These are phyloP conservation scores for Collariella sp. DNA, from an alignment of 495 filamentous ascomycete genomes.

Conservation along the genomic window DNA sequence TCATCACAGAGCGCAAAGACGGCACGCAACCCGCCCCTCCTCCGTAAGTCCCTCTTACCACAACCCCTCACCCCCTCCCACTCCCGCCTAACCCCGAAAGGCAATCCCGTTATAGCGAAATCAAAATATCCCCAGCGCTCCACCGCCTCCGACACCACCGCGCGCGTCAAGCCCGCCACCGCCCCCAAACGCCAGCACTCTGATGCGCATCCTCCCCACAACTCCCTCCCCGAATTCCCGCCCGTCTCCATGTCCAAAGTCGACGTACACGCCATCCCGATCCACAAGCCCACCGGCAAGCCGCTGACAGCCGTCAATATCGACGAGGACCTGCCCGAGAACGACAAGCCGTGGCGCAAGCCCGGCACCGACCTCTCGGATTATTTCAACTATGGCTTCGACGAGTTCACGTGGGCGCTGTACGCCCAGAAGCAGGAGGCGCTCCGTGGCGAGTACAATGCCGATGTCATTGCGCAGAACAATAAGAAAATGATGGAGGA, in stretches of 20 bases:
- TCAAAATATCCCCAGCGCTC: conserved; percentile 60
- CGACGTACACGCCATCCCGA: conserved; percentile 74
- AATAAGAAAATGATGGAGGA: conserved; percentile 83
- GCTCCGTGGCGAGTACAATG: conserved; percentile 57
- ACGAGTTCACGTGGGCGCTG: conserved; percentile 96
- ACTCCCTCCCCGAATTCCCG: conserved; percentile 32
- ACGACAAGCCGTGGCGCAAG: conserved; percentile 90
- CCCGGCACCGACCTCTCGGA: conserved; percentile 93
- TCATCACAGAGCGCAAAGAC: conserved; percentile 82
- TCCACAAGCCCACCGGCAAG: conserved; percentile 64
- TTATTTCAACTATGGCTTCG: conserved; percentile 99
- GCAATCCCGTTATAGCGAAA: conserved; percentile 49
- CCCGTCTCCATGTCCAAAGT: conserved; percentile 65
- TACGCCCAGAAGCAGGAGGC: conserved; percentile 85
- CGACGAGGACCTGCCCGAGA: conserved; percentile 64
- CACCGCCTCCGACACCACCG: conserved; percentile 38
- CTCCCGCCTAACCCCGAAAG: conserved; percentile 17
- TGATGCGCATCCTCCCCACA: conserved; percentile 14
- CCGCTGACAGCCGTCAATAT: conserved; percentile 78
- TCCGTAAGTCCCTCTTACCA: conserved; percentile 38
- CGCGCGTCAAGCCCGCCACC: not conserved
- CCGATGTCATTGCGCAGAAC: conserved; percentile 50
- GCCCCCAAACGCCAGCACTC: conserved; percentile 31
- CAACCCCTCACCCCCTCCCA: too few species aligned
- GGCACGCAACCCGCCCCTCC: conserved; percentile 62